These are phyloP conservation scores for Ascomycota sp. DNA, from an alignment of 2,329 filamentous ascomycete species.

Conservation along the genomic window DNA sequence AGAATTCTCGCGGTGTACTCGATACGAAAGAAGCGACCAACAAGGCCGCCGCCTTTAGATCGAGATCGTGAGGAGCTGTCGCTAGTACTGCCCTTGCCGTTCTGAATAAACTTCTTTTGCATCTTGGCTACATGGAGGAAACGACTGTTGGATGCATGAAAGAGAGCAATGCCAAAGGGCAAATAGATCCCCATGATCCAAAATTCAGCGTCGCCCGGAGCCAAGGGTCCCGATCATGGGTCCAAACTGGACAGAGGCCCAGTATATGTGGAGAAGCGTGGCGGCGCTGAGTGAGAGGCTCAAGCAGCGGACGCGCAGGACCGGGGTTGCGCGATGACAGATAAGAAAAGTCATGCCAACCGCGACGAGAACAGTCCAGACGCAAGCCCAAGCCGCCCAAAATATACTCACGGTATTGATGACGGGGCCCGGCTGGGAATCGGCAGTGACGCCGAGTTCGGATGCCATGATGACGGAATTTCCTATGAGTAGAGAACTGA, in stretches of 20 bases:
- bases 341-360: slow-evolving; percentile 18
- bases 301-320: slow-evolving; percentile 19
- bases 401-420: slow-evolving; percentile 13
- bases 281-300: slow-evolving; percentile 19
- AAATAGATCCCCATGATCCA: slow-evolving; percentile 47
- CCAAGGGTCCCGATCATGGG: slow-evolving; percentile 16
- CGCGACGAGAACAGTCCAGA: slow-evolving; percentile 16
- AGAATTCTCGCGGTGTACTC: slow-evolving; percentile 29
- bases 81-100: neutral
- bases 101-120: slow-evolving; percentile 16
- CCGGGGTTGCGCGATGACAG: slow-evolving; percentile 13
- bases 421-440: slow-evolving; percentile 3
- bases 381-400: slow-evolving; percentile 11
- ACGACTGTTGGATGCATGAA: slow-evolving; percentile 40
- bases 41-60: neutral
- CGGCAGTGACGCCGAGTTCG: slow-evolving; percentile 7
- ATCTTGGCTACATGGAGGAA: slow-evolving; percentile 35
- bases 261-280: slow-evolving; percentile 19
- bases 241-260: slow-evolving; percentile 16
- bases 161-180: slow-evolving; percentile 42
- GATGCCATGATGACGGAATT: slow-evolving; percentile 6
- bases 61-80: too few relatives aligned
- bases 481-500: neutral
- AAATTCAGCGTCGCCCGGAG: slow-evolving; percentile 31
- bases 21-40: slow-evolving; percentile 4